A percentile compares a stretch with the other conserved stretches of the same genome.
Conservation (phyloP, 2,329 filamentous ascomycete species). For the Thielaviopsis populi region DNA sequence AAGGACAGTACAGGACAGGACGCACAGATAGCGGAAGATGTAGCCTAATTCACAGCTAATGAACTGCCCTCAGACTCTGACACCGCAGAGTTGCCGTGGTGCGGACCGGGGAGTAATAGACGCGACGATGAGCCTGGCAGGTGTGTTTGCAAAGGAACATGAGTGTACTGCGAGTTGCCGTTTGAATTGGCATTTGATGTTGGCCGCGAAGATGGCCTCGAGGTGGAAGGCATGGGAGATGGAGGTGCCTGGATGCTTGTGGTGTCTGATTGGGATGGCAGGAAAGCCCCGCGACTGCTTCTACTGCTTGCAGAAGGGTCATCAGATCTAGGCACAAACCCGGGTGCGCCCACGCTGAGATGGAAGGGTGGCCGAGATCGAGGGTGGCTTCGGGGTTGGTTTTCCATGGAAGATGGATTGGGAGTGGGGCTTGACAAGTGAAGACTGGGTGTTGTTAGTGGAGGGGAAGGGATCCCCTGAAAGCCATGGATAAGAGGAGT, state of each 20-base stretch:
- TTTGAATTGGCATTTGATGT: not conserved
- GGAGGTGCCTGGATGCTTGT: not conserved
- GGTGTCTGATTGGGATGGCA: not conserved
- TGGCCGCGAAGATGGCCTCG: not conserved
- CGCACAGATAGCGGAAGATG: not conserved
- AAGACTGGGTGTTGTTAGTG: not conserved
- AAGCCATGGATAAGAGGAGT: constrained; percentile 1
- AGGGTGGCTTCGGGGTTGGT: not conserved
- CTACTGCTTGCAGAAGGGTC: not conserved
- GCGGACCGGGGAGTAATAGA: not conserved
- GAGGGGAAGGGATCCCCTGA: not conserved
- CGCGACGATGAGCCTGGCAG: not conserved
- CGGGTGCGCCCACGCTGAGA: constrained; percentile 1
- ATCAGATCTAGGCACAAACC: not conserved
- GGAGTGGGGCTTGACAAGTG: not conserved
- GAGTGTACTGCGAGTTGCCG: constrained; percentile 1
- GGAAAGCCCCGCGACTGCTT: not conserved
- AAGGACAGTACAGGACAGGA: not conserved
- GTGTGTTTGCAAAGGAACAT: not conserved
- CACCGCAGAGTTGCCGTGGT: not conserved
- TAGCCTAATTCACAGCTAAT: not conserved
- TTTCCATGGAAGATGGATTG: not conserved
- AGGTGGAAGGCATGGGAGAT: not conserved
- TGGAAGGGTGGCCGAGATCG: constrained; percentile 1
- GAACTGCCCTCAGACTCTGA: not conserved